A percentile compares a stretch with the other conserved stretches of the same genome.
These are phyloP conservation scores for Globisporangium cederbergense DNA, from an alignment of 352 stramenopile genomes.

Conservation along the genomic window DNA sequence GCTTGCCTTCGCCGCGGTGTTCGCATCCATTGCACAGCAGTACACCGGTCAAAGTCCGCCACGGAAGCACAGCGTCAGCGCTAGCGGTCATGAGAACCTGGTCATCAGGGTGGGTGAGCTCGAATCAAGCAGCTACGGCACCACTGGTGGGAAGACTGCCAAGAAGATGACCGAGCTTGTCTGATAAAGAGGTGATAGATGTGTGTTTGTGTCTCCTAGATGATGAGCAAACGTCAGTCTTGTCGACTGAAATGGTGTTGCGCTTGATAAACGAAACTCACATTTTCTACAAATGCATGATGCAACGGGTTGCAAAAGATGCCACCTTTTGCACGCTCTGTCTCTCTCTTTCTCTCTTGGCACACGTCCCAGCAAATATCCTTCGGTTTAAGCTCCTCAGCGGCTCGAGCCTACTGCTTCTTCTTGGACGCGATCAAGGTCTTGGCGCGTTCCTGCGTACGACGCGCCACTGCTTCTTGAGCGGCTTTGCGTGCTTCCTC, in stretches of 20 bases:
- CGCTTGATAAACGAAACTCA: neutral
- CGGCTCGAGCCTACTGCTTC: conserved; percentile 40
- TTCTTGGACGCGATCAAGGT: conserved; percentile 58
- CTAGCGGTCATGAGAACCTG: neutral
- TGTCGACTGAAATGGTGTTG: neutral
- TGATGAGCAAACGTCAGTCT: neutral
- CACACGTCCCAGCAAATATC: neutral
- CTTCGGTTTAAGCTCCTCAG: neutral
- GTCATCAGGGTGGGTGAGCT: conserved; percentile 6
- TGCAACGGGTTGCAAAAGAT: neutral
- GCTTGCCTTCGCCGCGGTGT: conserved; percentile 39
- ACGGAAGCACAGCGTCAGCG: conserved; percentile 14
- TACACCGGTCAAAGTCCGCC: conserved; percentile 21
- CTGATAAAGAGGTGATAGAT: neutral
- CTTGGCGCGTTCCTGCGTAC: conserved; percentile 61
- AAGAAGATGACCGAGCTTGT: neutral
- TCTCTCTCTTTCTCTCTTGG: neutral
- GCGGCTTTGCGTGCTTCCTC: conserved; percentile 61
- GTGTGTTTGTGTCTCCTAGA: neutral
- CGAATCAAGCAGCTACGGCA: conserved; percentile 1
- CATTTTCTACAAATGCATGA: neutral
- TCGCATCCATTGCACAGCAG: conserved; percentile 36
- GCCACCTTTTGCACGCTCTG: neutral
- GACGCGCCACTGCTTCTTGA: conserved; percentile 69
- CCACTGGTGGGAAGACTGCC: neutral